Evolutionary conservation across 2,329 filamentous ascomycete genomes (phyloP), one percentile per base, ranked within the genome.

Genomic region (Cladorrhinum sp.): DNA sequence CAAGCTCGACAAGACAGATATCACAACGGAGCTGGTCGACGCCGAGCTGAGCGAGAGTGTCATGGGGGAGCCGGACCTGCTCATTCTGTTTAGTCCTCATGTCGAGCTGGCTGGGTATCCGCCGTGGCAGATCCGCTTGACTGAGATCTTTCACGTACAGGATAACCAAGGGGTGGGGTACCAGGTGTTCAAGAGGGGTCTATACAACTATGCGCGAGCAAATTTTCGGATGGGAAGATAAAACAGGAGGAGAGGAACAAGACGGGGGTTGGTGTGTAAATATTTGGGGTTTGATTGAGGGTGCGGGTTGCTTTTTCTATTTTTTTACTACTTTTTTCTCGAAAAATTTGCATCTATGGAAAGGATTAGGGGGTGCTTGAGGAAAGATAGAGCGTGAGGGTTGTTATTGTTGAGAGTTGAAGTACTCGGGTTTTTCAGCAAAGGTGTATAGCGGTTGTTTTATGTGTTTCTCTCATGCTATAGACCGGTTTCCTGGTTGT

Each of bases 61-160:
- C 63, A 95, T 96, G 82, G 82, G 85, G 9, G 94, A 99, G 75
- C 95, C 95, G 1, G 93, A 98, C 73, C 80, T 99, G 14, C 79
- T 99, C 61, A 84, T 99, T 58, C 78, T 96, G 8, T 99, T 99
- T 73, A 87, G 89, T 1, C 91, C 93, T 3, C 86, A 87, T 55
- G 86, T 98, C 58, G 88, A 92, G 72, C 77, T 99, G 50, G 88
- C 92, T 58, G 92, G 95, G 9, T 99, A 98, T 73, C 95, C 95
- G 9, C 95, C 95, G 1, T 99, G 95, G 95, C 95, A 97, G 76
- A 84, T 98, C 64, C 85, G 95, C 49, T 78, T 99, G 71, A 97
- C 93, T 0, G 95, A 99, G 80, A 97, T 99, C 61, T 97, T 93
- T 73, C 85, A 87, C 69, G 79, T 90, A 12, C 82, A 83, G 60